These are phyloP conservation scores for Penicillium coprophilum DNA, from an alignment of 495 filamentous ascomycete species.

Conservation along the genomic window DNA sequence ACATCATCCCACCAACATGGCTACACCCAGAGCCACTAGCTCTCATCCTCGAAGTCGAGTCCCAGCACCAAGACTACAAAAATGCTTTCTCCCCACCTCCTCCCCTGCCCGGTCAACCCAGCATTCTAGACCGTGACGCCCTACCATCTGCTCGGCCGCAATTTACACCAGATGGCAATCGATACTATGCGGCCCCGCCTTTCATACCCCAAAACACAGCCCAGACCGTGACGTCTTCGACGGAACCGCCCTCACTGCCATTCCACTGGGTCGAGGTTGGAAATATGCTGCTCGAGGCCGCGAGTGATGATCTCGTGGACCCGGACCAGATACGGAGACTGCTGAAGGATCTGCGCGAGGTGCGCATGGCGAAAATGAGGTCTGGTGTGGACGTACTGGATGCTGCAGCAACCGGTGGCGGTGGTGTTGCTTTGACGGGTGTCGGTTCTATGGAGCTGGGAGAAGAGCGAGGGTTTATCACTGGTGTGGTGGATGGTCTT, in stretches of 20 bases:
- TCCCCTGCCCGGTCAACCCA: conserved; percentile 52
- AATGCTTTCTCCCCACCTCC: conserved; percentile 74
- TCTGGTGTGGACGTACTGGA: conserved; percentile 68
- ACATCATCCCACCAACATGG: conserved; percentile 90
- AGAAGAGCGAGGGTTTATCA: conserved; percentile 81
- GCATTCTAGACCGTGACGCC: conserved; percentile 32
- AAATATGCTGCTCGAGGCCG: conserved; percentile 79
- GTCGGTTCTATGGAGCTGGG: conserved; percentile 89
- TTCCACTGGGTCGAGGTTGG: conserved; percentile 93
- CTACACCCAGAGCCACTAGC: conserved; percentile 70
- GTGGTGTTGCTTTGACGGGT: conserved; percentile 73
- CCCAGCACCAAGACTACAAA: conserved; percentile 54
- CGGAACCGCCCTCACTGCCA: conserved; percentile 62
- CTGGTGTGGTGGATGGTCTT: conserved; percentile 83
- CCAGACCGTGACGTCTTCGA: conserved; percentile 22
- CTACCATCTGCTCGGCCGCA: conserved; percentile 34
- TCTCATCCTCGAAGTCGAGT: conserved; percentile 77
- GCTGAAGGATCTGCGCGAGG: conserved; percentile 81
- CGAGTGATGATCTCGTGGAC: conserved; percentile 79
- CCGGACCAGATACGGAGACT: conserved; percentile 71
- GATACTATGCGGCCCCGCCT: conserved; percentile 43
- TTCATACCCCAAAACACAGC: conserved; percentile 47
- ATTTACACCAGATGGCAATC: conserved; percentile 43
- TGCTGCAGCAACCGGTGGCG: conserved; percentile 57
- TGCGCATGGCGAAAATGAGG: conserved; percentile 85